Conservation (phyloP, 2,329 filamentous ascomycete species). For the Ophiostoma pallidulum region DNA sequence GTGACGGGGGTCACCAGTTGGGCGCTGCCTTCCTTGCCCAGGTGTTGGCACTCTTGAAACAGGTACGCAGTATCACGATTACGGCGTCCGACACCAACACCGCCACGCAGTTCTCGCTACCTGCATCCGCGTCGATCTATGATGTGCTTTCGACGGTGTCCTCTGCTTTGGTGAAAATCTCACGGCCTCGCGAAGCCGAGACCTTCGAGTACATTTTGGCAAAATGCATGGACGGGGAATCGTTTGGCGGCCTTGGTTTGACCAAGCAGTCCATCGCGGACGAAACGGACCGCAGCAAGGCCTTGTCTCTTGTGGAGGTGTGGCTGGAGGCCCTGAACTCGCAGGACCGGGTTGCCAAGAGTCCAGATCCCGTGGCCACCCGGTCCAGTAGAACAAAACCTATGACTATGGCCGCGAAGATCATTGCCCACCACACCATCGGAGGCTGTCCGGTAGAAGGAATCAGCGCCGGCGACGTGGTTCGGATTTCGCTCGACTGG, state of each 20-base stretch:
- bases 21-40: neutral
- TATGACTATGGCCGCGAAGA: neutral
- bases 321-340: neutral
- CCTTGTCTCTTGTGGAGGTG: neutral
- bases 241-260: neutral
- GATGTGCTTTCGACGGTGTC: neutral
- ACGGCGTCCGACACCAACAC: too few species aligned
- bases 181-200: neutral
- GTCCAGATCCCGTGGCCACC: neutral
- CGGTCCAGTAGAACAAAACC: slow-evolving; percentile 17
- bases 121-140: neutral
- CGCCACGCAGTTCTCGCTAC: neutral
- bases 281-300: neutral
- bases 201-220: neutral
- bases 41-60: neutral
- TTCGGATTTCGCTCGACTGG: neutral
- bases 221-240: neutral
- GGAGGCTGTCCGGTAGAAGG: neutral
- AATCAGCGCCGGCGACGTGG: neutral
- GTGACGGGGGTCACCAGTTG: neutral
- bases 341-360: neutral
- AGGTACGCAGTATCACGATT: neutral
- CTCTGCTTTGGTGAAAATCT: neutral
- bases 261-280: neutral
- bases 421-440: neutral